phyloP scores from a whole-genome alignment of 306 rosid species.

The Ammopiptanthus mongolicus region DNA sequence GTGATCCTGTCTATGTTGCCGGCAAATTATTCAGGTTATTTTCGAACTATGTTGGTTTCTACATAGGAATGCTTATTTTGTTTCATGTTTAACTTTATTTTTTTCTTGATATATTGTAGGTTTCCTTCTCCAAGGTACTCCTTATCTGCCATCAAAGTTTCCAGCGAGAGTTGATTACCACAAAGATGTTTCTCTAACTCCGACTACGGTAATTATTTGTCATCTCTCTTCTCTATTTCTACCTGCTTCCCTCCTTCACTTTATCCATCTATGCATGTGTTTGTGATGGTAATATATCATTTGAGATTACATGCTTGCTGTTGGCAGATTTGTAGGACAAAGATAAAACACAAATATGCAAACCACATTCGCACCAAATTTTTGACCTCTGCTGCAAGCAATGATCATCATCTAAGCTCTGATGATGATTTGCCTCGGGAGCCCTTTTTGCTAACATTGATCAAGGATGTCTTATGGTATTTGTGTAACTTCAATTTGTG shows the following conservation, averaged over 20 bases:
- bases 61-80: background rate
- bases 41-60: background rate
- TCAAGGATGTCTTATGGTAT: slow-evolving; percentile 60
- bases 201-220: slow-evolving; percentile 31
- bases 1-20: slow-evolving; percentile 22
- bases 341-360: slow-evolving; percentile 12
- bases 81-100: background rate
- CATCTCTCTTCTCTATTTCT: background rate
- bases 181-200: slow-evolving; percentile 22
- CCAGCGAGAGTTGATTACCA: slow-evolving; percentile 12
- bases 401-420: slow-evolving; percentile 32
- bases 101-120: slow-evolving; percentile 28
- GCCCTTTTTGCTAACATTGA: slow-evolving; percentile 47
- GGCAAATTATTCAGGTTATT: slow-evolving; percentile 38
- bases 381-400: slow-evolving; percentile 33
- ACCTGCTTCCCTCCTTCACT: background rate
- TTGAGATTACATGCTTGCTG: slow-evolving; percentile 8
- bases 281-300: slow-evolving; percentile 2
- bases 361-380: slow-evolving; percentile 25
- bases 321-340: slow-evolving; percentile 36
- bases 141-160: slow-evolving; percentile 36
- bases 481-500: slow-evolving; percentile 1
- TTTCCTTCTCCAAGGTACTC: slow-evolving; percentile 29
- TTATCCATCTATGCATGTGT: background rate
- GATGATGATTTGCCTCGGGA: slow-evolving; percentile 49